Evolutionary conservation across 2,329 filamentous ascomycete species (phyloP).

Genomic region (Colletotrichum cordylinicola): DNA sequence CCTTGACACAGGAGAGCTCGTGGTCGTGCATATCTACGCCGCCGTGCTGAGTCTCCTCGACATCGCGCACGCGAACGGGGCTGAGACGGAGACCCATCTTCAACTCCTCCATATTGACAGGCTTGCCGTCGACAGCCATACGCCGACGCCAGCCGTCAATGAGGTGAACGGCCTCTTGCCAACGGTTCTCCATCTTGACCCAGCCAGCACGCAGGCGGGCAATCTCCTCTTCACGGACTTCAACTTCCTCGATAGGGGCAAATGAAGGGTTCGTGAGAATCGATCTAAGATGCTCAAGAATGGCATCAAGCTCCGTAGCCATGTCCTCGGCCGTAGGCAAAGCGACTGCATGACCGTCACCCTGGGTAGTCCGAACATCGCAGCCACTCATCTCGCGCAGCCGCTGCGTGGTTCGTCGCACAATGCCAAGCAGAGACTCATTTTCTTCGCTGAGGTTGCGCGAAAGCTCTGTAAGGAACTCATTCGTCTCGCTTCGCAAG

Average conservation of each 20-base stretch:
- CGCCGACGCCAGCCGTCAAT: constrained; percentile 92
- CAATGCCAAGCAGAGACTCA: constrained; percentile 76
- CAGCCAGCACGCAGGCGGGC: constrained; percentile 81
- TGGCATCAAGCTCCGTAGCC: constrained; percentile 73
- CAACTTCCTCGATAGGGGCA: constrained; percentile 92
- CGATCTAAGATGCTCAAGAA: constrained; percentile 81
- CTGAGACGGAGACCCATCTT: constrained; percentile 72
- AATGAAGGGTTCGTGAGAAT: constrained; percentile 96
- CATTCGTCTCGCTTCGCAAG: constrained; percentile 85
- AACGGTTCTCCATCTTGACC: constrained; percentile 91
- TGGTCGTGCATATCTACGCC: constrained; percentile 36
- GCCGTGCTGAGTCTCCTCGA: constrained; percentile 49
- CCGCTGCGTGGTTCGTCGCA: constrained; percentile 73
- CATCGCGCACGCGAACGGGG: constrained; percentile 60
- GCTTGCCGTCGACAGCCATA: constrained; percentile 73
- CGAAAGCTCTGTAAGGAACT: constrained; percentile 86
- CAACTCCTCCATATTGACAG: constrained; percentile 72
- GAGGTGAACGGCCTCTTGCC: constrained; percentile 87
- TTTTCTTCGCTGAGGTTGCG: constrained; percentile 91
- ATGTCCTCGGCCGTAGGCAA: constrained; percentile 65
- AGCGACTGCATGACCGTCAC: constrained; percentile 31
- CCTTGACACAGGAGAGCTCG: constrained; percentile 40
- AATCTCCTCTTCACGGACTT: constrained; percentile 92
- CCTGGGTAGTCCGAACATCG: constrained; percentile 30
- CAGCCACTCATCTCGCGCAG: constrained; percentile 74